phyloP scores from a whole-genome alignment of 2,329 filamentous ascomycete species.

The Mariannaea elegans region DNA sequence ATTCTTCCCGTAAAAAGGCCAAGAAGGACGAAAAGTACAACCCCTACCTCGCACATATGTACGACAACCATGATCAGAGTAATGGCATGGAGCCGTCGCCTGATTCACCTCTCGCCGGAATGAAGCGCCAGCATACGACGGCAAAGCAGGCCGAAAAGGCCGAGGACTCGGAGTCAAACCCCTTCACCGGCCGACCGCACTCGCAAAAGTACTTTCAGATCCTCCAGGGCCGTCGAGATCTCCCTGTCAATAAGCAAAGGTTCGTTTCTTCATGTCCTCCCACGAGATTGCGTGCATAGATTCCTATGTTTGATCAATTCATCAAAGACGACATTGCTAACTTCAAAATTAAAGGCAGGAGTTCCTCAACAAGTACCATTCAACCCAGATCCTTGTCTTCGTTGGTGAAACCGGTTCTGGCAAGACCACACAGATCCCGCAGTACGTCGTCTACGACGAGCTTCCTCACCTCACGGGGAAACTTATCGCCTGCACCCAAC shows the following conservation, averaged over 20 bases:
- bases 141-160: slow-evolving; percentile 75
- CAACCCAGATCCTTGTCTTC: slow-evolving; percentile 95
- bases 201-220: slow-evolving; percentile 91
- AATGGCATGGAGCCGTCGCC: slow-evolving; percentile 47
- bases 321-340: background rate
- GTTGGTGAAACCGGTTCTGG: slow-evolving; percentile 99
- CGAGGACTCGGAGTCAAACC: slow-evolving; percentile 84
- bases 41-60: slow-evolving; percentile 91
- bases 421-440: slow-evolving; percentile 98
- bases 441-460: slow-evolving; percentile 98
- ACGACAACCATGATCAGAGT: slow-evolving; percentile 61
- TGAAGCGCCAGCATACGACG: slow-evolving; percentile 84
- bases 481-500: slow-evolving; percentile 96
- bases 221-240: slow-evolving; percentile 80
- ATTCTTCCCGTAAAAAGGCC: slow-evolving; percentile 54
- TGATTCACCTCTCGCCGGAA: slow-evolving; percentile 66
- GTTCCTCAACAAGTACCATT: slow-evolving; percentile 92
- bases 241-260: slow-evolving; percentile 93
- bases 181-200: slow-evolving; percentile 82
- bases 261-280: slow-evolving; percentile 48
- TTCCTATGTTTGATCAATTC: background rate
- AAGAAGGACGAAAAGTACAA: slow-evolving; percentile 65
- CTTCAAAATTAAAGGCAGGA: slow-evolving; percentile 69
- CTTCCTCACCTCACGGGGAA: slow-evolving; percentile 86
- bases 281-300: background rate